phyloP scores from a whole-genome alignment of 148 eudicot species.

The Polygonum aviculare region DNA sequence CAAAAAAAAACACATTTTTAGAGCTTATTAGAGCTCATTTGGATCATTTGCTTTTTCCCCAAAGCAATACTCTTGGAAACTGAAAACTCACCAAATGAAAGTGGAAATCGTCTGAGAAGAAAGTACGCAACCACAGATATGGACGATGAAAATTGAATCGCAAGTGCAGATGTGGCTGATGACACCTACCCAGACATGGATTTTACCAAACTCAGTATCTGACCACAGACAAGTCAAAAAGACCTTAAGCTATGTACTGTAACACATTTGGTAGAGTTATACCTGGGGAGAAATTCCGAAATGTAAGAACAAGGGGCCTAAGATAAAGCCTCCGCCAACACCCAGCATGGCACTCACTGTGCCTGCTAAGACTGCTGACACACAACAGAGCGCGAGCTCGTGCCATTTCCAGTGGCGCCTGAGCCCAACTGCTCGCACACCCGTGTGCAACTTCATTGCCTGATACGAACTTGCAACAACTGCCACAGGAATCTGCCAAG shows the following conservation, averaged over 20 bases:
- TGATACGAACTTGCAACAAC: not conserved
- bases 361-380: not conserved
- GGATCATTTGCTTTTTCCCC: too few species aligned
- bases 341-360: not conserved
- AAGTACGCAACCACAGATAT: not conserved
- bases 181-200: not conserved
- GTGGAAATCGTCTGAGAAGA: not conserved
- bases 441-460: not conserved
- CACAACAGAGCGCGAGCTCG: not conserved
- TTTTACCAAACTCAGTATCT: not conserved
- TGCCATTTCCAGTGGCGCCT: not conserved
- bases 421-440: not conserved
- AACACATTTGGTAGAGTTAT: not conserved
- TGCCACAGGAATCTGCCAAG: not conserved
- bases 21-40: too few species aligned
- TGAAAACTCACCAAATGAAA: not conserved
- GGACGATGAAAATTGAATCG: not conserved
- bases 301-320: not conserved
- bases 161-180: not conserved
- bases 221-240: too few species aligned
- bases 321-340: not conserved
- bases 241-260: not conserved
- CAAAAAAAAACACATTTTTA: not conserved
- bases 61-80: too few species aligned
- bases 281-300: slow-evolving; percentile 1